A percentile compares a stretch with the other conserved stretches of the same genome.
Evolutionary conservation across 2,329 filamentous ascomycete genomes (phyloP).

Genomic region (Penicillium sp.): DNA sequence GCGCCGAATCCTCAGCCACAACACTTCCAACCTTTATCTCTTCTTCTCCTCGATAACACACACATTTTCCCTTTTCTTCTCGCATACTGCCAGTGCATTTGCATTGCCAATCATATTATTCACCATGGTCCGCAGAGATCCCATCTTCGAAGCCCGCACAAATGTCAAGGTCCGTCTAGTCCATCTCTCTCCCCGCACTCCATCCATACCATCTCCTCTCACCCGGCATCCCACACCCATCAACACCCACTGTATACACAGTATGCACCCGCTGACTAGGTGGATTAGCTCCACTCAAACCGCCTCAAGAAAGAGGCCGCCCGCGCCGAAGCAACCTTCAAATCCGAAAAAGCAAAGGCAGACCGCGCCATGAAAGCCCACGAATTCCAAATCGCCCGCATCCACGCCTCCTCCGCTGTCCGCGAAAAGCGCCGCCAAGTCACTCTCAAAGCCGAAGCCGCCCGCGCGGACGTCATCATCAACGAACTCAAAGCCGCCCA

Average conservation of each 20-base stretch:
- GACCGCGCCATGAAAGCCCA: conserved; percentile 53
- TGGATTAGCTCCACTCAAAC: conserved; percentile 49
- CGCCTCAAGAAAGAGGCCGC: conserved; percentile 53
- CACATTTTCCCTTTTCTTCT: not conserved
- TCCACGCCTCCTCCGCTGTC: conserved; percentile 52
- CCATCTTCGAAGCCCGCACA: conserved; percentile 48
- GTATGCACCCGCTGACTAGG: too few relatives aligned
- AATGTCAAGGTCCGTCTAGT: conserved; percentile 45
- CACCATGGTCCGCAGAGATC: conserved; percentile 47
- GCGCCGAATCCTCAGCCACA: conserved; percentile 9
- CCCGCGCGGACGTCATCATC: conserved; percentile 54
- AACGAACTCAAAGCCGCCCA: conserved; percentile 54
- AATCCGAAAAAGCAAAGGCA: conserved; percentile 53
- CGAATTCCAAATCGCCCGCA: conserved; percentile 54
- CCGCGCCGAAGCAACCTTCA: conserved; percentile 51
- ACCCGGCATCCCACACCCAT: conserved; percentile 1
- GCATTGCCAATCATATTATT: not conserved
- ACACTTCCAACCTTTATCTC: conserved; percentile 5
- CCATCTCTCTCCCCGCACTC: conserved; percentile 3
- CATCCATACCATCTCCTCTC: not conserved
- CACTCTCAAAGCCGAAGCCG: conserved; percentile 50
- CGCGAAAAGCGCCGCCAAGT: conserved; percentile 53
- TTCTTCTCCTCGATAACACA: conserved; percentile 2
- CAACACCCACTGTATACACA: too few relatives aligned
- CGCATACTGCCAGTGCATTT: not conserved